Conservation (phyloP, 768 basidiomycete genomes). For the Russula vinacea region DNA sequence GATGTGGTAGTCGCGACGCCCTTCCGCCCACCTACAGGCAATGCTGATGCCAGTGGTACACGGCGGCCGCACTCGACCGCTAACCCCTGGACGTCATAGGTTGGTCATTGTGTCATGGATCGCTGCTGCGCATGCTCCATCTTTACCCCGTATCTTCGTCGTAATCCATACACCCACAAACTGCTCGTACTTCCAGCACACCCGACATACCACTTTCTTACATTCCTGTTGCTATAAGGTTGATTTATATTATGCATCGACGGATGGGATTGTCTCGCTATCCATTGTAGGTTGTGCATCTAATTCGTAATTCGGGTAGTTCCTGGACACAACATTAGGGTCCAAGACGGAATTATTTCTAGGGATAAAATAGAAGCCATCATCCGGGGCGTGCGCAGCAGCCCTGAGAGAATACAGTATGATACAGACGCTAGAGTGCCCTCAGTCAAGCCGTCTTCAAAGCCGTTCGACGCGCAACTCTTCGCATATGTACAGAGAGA, state of each 20-base stretch:
- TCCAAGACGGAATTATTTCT: conserved; percentile 4
- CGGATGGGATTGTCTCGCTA: conserved; percentile 3
- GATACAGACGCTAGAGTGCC: background rate
- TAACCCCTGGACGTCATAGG: conserved; percentile 25
- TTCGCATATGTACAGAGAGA: conserved; percentile 56
- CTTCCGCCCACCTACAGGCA: conserved; percentile 11
- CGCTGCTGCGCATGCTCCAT: conserved; percentile 23
- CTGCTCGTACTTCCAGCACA: conserved; percentile 4
- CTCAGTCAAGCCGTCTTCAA: conserved; percentile 12
- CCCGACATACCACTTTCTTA: conserved; percentile 18
- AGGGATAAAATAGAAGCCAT: conserved; percentile 5
- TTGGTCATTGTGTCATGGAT: background rate
- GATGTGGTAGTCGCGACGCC: conserved; percentile 17
- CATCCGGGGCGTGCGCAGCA: background rate
- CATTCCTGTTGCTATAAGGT: conserved; percentile 29
- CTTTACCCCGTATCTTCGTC: conserved; percentile 17
- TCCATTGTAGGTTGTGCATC: conserved; percentile 15
- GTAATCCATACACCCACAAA: conserved; percentile 10
- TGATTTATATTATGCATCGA: conserved; percentile 34
- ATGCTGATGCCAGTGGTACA: conserved; percentile 21
- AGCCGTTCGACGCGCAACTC: conserved; percentile 36
- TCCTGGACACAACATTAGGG: background rate
- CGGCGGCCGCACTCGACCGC: conserved; percentile 22
- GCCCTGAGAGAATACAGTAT: conserved; percentile 1
- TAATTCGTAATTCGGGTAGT: conserved; percentile 1